Base-by-base conservation (phyloP, 495 filamentous ascomycete species). In the Melanomma pulvis-pyrius region DNA sequence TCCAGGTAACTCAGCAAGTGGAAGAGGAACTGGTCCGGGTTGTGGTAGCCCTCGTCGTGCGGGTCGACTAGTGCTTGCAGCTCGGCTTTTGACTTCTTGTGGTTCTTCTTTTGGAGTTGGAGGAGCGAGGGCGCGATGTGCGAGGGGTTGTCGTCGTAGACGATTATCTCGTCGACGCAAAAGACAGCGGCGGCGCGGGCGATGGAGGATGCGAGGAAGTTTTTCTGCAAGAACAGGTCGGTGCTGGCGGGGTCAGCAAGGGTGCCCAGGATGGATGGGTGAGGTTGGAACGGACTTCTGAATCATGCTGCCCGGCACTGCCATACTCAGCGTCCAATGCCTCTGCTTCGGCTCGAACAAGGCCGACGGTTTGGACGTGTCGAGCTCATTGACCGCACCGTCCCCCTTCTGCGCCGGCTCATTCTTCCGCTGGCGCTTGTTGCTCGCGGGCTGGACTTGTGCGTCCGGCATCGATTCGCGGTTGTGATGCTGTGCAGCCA, bases 1-100 rank as follows among this genome's bases (percentile, higher is more conserved):
- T 92, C 90, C 58, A 92, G 80, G 71, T 91, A 93, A 41, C 81
- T 83, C 9, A 93, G 79, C 13, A 92, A 71, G 71, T 92, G 90
- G 59, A 81, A 81, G 11, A 93, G 80, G 75, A 90, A 92, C 73
- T 90, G 84, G 26, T 82, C 82, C 0, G 89, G 88, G 65, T 91
- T 84, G 0, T 81, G 74, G 57, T 82, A 85, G 54, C 85, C 88
- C 0, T 87, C 90, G 68, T 89, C 88, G 24, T 77, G 77, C 7
- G 80, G 78, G 17, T 77, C 72, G 41, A 82, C 77, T 24, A 79
- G 75, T 29, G 80, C 55, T 34, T 65, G 36, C 9, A 69, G 8
- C 19, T 64, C 60, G n/a, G 41, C 17, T 44, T 71, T 71, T 28
- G 41, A 54, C 41, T 57, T 50, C 5, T 54, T 63, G 19, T 8